Percentiles rank a stretch among this genome's conserved stretches.
Evolutionary conservation across 2,329 filamentous ascomycete species (phyloP).

Genomic region (Diaporthe caulivora): DNA sequence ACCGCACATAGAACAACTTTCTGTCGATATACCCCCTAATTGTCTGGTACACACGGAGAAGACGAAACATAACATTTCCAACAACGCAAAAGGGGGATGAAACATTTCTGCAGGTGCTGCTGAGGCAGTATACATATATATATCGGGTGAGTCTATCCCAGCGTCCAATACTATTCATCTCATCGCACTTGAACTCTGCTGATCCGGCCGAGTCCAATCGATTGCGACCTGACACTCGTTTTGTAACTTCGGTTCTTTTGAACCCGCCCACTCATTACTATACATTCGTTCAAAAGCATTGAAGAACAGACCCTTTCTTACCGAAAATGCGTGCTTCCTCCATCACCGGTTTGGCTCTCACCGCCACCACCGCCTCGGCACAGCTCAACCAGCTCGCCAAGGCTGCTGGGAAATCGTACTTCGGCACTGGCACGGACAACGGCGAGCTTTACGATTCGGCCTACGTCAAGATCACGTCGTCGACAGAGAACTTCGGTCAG

Average conservation of each 20-base stretch:
- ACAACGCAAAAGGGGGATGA: not conserved
- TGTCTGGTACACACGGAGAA: conserved; percentile 17
- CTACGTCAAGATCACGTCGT: conserved; percentile 68
- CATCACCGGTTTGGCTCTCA: conserved; percentile 12
- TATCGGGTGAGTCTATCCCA: not conserved
- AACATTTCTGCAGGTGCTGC: not conserved
- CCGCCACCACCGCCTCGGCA: conserved; percentile 38
- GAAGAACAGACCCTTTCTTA: not conserved
- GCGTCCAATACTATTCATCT: not conserved
- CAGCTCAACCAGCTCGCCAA: conserved; percentile 35
- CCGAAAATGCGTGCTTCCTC: conserved; percentile 13
- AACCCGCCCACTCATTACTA: not conserved
- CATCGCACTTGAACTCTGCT: not conserved
- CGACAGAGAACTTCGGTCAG: conserved; percentile 71
- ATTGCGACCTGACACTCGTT: conserved; percentile 1
- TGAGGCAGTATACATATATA: not conserved
- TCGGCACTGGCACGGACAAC: conserved; percentile 75
- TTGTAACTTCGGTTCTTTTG: not conserved
- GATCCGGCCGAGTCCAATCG: not conserved
- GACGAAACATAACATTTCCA: conserved; percentile 1
- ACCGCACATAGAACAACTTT: conserved; percentile 4
- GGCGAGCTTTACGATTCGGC: conserved; percentile 62
- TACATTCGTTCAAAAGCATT: not conserved
- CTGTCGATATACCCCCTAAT: not conserved
- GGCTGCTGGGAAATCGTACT: conserved; percentile 58